Evolutionary conservation across 1,284 basidiomycete species (phyloP).

Genomic region (Moesziomyces parantarcticus): DNA sequence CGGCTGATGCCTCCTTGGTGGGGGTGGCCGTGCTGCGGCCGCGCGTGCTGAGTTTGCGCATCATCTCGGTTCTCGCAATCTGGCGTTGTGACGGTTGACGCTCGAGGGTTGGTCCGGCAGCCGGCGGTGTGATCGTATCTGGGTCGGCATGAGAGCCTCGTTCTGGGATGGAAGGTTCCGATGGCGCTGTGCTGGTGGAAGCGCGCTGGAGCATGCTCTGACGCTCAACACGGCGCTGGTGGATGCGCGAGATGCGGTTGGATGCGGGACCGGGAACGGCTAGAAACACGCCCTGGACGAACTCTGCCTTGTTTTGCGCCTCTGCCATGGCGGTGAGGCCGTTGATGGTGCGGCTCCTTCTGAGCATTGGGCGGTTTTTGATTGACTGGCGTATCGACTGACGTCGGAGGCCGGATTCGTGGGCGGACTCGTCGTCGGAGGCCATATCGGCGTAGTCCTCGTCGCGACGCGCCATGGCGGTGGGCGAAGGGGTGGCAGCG

Average conservation of each 20-base stretch:
- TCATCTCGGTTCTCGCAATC: slow-evolving; percentile 56
- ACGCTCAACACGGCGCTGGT: slow-evolving; percentile 35
- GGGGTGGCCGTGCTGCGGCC: slow-evolving; percentile 19
- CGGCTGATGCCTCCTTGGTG: slow-evolving; percentile 4
- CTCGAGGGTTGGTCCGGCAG: slow-evolving; percentile 17
- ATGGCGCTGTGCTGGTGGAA: not conserved
- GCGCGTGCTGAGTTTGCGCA: slow-evolving; percentile 57
- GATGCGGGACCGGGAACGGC: slow-evolving; percentile 46
- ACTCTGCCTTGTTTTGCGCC: slow-evolving; percentile 53
- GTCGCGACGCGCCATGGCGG: slow-evolving; percentile 10
- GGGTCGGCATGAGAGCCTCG: not conserved
- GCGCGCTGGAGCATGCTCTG: slow-evolving; percentile 34
- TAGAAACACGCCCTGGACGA: slow-evolving; percentile 47
- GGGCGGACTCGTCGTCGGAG: slow-evolving; percentile 38
- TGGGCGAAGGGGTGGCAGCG: slow-evolving; percentile 34
- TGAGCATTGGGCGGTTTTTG: slow-evolving; percentile 26
- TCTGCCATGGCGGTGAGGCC: slow-evolving; percentile 56
- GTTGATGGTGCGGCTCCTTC: slow-evolving; percentile 56
- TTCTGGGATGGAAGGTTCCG: slow-evolving; percentile 11
- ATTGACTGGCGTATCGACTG: slow-evolving; percentile 39
- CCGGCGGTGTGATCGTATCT: slow-evolving; percentile 1
- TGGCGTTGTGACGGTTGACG: slow-evolving; percentile 50
- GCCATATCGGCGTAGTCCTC: slow-evolving; percentile 31
- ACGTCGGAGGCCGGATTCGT: slow-evolving; percentile 27
- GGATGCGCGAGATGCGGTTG: slow-evolving; percentile 44